Evolutionary conservation across 768 basidiomycete species (phyloP).

Genomic region (Neoboletus subvelutipes): DNA sequence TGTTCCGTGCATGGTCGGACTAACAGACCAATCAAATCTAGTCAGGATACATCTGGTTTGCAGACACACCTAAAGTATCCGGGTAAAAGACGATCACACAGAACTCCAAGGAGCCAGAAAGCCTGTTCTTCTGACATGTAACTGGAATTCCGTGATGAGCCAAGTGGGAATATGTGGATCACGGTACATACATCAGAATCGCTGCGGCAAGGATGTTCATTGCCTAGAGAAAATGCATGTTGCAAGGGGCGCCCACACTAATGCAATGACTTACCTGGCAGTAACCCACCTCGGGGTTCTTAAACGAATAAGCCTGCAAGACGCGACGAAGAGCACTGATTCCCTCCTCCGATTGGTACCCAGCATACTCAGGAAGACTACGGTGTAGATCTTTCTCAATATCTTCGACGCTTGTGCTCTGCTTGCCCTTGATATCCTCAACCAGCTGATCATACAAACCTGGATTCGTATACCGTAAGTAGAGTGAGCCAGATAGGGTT

Average conservation of each 20-base stretch:
- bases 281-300: slow-evolving; percentile 92
- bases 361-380: slow-evolving; percentile 94
- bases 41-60: neutral
- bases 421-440: slow-evolving; percentile 72
- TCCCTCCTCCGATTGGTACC: slow-evolving; percentile 89
- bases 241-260: neutral
- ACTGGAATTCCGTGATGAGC: slow-evolving; percentile 41
- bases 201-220: slow-evolving; percentile 98
- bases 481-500: slow-evolving; percentile 90
- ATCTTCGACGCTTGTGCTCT: slow-evolving; percentile 90
- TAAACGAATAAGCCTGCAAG: slow-evolving; percentile 92
- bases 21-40: slow-evolving; percentile 31
- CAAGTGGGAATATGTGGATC: neutral
- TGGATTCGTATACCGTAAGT: slow-evolving; percentile 83
- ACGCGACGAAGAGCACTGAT: slow-evolving; percentile 84
- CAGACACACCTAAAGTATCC: slow-evolving; percentile 88
- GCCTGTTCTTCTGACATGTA: slow-evolving; percentile 99
- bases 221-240: slow-evolving; percentile 48
- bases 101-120: slow-evolving; percentile 93
- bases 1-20: slow-evolving; percentile 98
- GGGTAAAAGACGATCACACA: slow-evolving; percentile 92
- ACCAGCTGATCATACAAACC: slow-evolving; percentile 78
- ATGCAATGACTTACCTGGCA: slow-evolving; percentile 63
- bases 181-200: slow-evolving; percentile 72
- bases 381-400: slow-evolving; percentile 98